phyloP scores from a whole-genome alignment of 2,329 filamentous ascomycete species.

The Pyrenophora seminiperda region DNA sequence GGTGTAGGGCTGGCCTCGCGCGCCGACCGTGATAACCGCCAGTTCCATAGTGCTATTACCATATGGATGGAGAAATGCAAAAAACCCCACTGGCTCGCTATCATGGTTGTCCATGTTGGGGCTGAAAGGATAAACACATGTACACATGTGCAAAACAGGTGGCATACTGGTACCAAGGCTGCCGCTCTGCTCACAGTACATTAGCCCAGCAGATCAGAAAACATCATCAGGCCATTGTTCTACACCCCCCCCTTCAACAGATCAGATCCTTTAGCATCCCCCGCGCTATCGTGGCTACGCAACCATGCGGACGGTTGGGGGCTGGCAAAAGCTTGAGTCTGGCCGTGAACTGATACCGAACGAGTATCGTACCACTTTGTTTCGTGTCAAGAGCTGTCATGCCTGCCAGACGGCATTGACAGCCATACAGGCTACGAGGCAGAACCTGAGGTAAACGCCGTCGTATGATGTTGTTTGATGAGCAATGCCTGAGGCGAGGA shows the following conservation, averaged over 20 bases:
- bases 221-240: conserved; percentile 45
- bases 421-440: conserved; percentile 21
- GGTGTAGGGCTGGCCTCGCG: conserved; percentile 4
- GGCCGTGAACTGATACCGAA: conserved; percentile 30
- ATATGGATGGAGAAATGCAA: no score
- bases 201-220: conserved; percentile 19
- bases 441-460: conserved; percentile 42
- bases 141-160: neutral
- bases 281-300: neutral
- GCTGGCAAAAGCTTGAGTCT: conserved; percentile 20
- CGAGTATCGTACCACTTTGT: conserved; percentile 42
- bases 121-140: conserved; percentile 20
- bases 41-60: no score
- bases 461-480: conserved; percentile 47
- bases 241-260: conserved; percentile 2
- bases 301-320: conserved; percentile 14
- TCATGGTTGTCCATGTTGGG: conserved; percentile 22
- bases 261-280: conserved; percentile 7
- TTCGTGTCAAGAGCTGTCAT: conserved; percentile 36
- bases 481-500: conserved; percentile 20
- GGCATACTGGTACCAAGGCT: neutral
- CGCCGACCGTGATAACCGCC: no score
- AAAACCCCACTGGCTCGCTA: neutral
- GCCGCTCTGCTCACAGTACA: neutral
- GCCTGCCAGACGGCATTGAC: conserved; percentile 19